These are phyloP conservation scores for Globisporangium lucens DNA, from an alignment of 352 stramenopile species.

Conservation along the genomic window DNA sequence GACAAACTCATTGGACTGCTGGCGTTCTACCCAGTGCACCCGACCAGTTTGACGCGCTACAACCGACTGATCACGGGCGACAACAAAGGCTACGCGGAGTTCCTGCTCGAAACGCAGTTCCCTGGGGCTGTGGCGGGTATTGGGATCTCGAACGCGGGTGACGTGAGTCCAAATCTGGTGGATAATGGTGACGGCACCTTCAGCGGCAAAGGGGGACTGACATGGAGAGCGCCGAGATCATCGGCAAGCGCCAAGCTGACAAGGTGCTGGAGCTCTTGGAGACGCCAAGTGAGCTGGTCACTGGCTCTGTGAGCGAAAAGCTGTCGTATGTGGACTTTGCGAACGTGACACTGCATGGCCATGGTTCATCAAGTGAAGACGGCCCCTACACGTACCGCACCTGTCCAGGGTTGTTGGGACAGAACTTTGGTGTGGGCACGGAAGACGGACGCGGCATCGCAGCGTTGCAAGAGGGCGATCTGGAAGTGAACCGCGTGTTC, in stretches of 20 bases:
- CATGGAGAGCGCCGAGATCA: conserved; percentile 39
- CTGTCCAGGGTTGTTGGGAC: conserved; percentile 35
- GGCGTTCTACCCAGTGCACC: conserved; percentile 72
- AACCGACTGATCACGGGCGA: conserved; percentile 75
- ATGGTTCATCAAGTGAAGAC: not conserved
- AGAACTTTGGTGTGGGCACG: conserved; percentile 45
- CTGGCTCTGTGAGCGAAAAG: conserved; percentile 21
- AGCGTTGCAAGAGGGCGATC: conserved; percentile 31
- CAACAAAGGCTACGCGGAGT: conserved; percentile 70
- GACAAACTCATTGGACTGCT: conserved; percentile 39
- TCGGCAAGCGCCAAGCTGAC: conserved; percentile 31
- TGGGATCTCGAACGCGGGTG: conserved; percentile 38
- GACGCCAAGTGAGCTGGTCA: conserved; percentile 19
- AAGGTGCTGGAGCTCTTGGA: conserved; percentile 28
- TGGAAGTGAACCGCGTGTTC: conserved; percentile 32
- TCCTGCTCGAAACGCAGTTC: conserved; percentile 30
- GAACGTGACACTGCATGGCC: conserved; percentile 28
- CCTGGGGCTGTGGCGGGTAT: conserved; percentile 25
- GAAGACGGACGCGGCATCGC: conserved; percentile 34
- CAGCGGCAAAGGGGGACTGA: conserved; percentile 26
- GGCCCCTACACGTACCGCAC: conserved; percentile 33
- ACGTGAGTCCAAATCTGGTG: conserved; percentile 41
- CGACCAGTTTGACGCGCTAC: conserved; percentile 63
- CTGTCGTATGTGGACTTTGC: conserved; percentile 49
- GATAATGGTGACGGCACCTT: conserved; percentile 47